Evolutionary conservation across 1,284 basidiomycete species (phyloP), one percentile per base, ranked within the genome.

Genomic region (Anthracocystis panici-leucophaei): DNA sequence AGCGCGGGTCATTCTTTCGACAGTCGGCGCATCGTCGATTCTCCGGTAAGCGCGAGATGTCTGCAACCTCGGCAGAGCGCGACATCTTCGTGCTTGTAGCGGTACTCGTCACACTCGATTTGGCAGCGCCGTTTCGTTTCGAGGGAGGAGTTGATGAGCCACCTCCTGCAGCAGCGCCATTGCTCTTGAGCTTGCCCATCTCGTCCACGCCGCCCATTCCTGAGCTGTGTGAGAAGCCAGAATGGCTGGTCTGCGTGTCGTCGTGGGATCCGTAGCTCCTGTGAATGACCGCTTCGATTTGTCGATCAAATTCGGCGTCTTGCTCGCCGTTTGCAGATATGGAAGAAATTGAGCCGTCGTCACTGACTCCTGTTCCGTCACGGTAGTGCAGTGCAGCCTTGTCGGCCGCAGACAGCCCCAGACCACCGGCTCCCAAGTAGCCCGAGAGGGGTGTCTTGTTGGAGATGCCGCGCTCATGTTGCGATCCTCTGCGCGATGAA

Each of bases 11-110:
- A 16, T 78, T 74, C 14, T 80, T 83, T 2, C 83, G 82, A 71
- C 88, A 88, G 77, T 88, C 88, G 8, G 87, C 87, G 60, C 88
- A 88, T 9, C 48, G 70, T 18, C 67, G 63, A 63, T 88, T 88
- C 49, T 81, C 82, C 0, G 84, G 79, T 50, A 76, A 35, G 31
- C 82, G 82, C 21, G 85, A 84, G 10, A 88, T 80, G 29, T 66
- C 59, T 35, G 81, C 79, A 31, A 88, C 70, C 64, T 85, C 80
- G 41, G 72, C 65, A 38, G 72, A 64, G 18, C 72, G 65, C 14
- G 65, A 69, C 54, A 65, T 61, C 29, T 74, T 74, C 6, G 65
- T 74, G 49, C 61, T 65, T 8, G 60, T 46, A 8, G 51, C 41
- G 1, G 60, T 53, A 49, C 52, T 61, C 20, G 59, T 41, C n/a